phyloP scores from a whole-genome alignment of 495 filamentous ascomycete genomes.

The Pseudoneurospora amorphoporcata region DNA sequence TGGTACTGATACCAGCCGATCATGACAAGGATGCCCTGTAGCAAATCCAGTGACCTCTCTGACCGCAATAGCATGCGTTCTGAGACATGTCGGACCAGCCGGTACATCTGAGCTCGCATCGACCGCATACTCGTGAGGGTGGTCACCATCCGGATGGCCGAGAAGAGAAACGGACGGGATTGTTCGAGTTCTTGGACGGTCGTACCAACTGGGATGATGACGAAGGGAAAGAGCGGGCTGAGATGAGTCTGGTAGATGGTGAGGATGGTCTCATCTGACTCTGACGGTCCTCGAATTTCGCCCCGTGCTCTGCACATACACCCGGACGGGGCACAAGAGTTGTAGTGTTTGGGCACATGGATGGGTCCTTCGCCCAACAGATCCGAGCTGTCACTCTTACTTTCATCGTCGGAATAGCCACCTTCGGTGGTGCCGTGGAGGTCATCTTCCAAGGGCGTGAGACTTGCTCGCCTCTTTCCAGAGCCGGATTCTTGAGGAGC shows the following conservation, averaged over 20 bases:
- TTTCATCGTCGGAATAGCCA: neutral
- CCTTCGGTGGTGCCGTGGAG: neutral
- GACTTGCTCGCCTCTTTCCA: neutral
- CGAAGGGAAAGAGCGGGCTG: slow-evolving; percentile 29
- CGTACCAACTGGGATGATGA: slow-evolving; percentile 20
- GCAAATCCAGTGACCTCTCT: slow-evolving; percentile 37
- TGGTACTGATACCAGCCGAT: slow-evolving; percentile 37
- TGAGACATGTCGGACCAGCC: slow-evolving; percentile 29
- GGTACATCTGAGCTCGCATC: slow-evolving; percentile 26
- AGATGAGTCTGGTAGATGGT: slow-evolving; percentile 24
- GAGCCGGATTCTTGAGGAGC: neutral
- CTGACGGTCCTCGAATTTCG: slow-evolving; percentile 9
- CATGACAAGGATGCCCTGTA: slow-evolving; percentile 37
- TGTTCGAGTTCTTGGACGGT: slow-evolving; percentile 12
- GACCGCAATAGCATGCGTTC: slow-evolving; percentile 35
- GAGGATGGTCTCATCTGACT: slow-evolving; percentile 26
- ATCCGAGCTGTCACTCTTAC: neutral
- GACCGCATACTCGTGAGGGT: slow-evolving; percentile 28
- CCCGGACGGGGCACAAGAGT: slow-evolving; percentile 13
- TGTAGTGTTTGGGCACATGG: slow-evolving; percentile 12
- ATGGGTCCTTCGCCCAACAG: neutral
- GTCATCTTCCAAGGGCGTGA: neutral
- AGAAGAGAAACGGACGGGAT: slow-evolving; percentile 24
- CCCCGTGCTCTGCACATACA: slow-evolving; percentile 17
- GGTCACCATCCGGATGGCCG: slow-evolving; percentile 28